Evolutionary conservation across 2,329 filamentous ascomycete species (phyloP).

Genomic region (Trichophyton schoenleinii): DNA sequence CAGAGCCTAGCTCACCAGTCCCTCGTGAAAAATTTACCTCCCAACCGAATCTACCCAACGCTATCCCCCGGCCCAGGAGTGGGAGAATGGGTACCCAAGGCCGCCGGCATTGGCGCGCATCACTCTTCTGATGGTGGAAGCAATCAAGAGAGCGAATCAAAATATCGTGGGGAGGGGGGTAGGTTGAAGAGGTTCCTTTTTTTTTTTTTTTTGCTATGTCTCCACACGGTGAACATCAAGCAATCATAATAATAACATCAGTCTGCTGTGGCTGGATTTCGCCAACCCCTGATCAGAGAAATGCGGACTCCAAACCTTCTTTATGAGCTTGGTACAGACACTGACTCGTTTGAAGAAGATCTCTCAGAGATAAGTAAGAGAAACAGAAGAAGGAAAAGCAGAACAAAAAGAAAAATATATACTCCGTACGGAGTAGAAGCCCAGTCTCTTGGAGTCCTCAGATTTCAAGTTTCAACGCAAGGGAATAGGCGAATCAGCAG

Average conservation of each 20-base stretch:
- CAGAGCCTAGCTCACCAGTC: neutral
- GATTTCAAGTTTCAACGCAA: neutral
- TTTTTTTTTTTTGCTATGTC: neutral
- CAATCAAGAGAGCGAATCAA: neutral
- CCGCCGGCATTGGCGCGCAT: neutral
- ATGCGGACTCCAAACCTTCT: neutral
- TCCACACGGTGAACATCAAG: neutral
- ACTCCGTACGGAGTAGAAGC: too few species aligned
- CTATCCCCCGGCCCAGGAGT: neutral
- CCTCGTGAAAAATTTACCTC: slow-evolving; percentile 3
- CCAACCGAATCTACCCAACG: slow-evolving; percentile 3
- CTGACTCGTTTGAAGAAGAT: neutral
- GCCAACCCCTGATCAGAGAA: neutral
- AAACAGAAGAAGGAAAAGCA: neutral
- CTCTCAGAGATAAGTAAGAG: neutral
- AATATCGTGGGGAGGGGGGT: neutral
- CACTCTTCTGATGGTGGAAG: neutral
- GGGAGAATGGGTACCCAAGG: neutral
- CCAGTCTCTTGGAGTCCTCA: neutral
- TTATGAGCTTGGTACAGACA: neutral
- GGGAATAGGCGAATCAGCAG: neutral
- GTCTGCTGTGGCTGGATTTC: neutral
- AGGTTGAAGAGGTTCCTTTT: neutral
- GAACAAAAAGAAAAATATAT: neutral
- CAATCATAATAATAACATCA: too few species aligned